A percentile compares a stretch with the other conserved stretches of the same genome.
Conservation (phyloP, 2,329 filamentous ascomycete genomes). For the Emergomyces africanus region DNA sequence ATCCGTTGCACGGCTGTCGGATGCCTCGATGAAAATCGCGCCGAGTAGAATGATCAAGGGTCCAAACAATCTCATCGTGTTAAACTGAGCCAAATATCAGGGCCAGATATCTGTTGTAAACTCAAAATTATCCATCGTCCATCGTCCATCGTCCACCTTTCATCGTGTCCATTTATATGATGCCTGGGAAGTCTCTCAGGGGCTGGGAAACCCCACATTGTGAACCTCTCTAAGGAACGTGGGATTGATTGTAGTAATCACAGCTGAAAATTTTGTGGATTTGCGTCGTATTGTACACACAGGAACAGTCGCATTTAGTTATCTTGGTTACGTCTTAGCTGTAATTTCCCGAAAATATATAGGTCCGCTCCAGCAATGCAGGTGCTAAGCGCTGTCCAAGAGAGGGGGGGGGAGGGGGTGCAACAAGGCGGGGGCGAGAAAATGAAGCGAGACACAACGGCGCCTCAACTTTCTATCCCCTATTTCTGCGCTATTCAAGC, state of each 20-base stretch:
- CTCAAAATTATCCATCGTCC: neutral
- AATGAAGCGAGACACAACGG: neutral
- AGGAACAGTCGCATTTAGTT: neutral
- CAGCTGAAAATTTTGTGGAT: neutral
- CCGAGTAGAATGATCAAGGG: neutral
- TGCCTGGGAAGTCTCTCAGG: neutral
- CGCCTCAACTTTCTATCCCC: neutral
- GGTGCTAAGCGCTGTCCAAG: neutral
- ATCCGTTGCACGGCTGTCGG: conserved; percentile 9
- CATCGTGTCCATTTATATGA: neutral
- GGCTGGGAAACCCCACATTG: neutral
- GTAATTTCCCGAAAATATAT: neutral
- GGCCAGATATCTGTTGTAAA: neutral
- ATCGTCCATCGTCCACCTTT: neutral
- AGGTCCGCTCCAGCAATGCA: neutral
- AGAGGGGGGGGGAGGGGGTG: neutral
- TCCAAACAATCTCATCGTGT: neutral
- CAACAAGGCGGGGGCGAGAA: neutral
- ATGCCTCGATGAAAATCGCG: neutral
- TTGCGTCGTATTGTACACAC: neutral
- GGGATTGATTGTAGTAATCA: neutral
- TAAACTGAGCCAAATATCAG: neutral
- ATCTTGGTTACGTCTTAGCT: neutral
- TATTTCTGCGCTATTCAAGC: neutral
- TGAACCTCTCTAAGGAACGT: neutral